Conservation (phyloP, 83 land plant genomes). For the Picea abies region DNA sequence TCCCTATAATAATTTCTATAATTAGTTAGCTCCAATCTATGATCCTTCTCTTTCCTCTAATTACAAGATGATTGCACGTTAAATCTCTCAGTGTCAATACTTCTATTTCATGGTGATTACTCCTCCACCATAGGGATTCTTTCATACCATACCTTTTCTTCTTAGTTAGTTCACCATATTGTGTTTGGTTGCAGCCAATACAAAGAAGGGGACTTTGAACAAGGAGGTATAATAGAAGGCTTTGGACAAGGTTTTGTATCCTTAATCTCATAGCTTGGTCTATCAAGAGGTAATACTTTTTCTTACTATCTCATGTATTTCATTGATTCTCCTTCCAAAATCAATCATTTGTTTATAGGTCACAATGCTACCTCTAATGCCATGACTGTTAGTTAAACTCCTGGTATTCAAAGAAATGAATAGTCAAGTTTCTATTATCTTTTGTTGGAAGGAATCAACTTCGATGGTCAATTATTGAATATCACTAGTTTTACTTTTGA, state of each 20-base stretch:
- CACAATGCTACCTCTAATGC: constrained; percentile 12
- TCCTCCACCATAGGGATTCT: constrained; percentile 22
- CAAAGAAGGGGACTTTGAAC: constrained; percentile 9
- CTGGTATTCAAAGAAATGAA: background rate
- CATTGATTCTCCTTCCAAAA: constrained; percentile 1
- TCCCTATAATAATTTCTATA: no score
- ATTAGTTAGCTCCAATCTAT: no score
- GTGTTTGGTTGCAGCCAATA: constrained; percentile 30
- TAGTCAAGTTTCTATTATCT: constrained; percentile 28
- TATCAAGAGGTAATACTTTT: constrained; percentile 21
- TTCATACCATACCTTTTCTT: constrained; percentile 19
- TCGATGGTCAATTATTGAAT: constrained; percentile 17
- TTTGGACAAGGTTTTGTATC: constrained; percentile 45
- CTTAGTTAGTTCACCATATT: background rate
- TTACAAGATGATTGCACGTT: no score
- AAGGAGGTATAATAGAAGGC: constrained; percentile 32
- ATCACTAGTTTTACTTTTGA: background rate
- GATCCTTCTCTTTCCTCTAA: no score
- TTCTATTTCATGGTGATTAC: constrained; percentile 21
- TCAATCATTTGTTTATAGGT: constrained; percentile 37
- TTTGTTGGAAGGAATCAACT: constrained; percentile 30
- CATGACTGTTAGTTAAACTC: constrained; percentile 6
- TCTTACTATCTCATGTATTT: constrained; percentile 39
- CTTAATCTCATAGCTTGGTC: constrained; percentile 24
- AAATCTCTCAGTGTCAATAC: no score